A percentile compares a stretch with the other conserved stretches of the same genome.
Evolutionary conservation across 371 early-diverging fungal genomes (phyloP).

Genomic region (Lichtheimia corymbifera): DNA sequence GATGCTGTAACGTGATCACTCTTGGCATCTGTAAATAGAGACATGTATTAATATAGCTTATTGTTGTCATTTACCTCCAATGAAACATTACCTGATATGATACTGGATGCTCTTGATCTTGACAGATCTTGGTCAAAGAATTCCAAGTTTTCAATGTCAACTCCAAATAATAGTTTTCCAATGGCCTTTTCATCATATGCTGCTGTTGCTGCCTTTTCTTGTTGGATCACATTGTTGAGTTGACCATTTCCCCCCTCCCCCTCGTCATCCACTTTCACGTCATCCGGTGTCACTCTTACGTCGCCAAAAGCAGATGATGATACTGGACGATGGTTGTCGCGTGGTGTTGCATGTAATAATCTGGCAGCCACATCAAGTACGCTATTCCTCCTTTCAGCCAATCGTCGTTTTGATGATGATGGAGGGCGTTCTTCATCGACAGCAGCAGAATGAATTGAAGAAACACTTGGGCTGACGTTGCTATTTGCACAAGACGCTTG

Average conservation of each 20-base stretch:
- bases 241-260: not conserved
- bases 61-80: too few species aligned
- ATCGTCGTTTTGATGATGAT: not conserved
- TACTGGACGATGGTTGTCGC: constrained; percentile 4
- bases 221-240: constrained; percentile 16
- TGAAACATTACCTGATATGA: constrained; percentile 10
- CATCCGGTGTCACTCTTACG: not conserved
- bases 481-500: not conserved
- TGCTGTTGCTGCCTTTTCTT: not conserved
- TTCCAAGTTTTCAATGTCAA: constrained; percentile 28
- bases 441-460: constrained; percentile 11
- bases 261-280: constrained; percentile 13
- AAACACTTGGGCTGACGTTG: constrained; percentile 15
- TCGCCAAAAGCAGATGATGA: not conserved
- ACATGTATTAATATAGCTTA: too few species aligned
- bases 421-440: not conserved
- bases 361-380: constrained; percentile 27
- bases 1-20: constrained; percentile 25
- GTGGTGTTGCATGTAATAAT: constrained; percentile 12
- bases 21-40: constrained; percentile 18
- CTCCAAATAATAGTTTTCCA: constrained; percentile 32
- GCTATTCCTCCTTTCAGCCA: constrained; percentile 21
- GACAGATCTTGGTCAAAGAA: constrained; percentile 23
- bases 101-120: constrained; percentile 19
- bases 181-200: constrained; percentile 14